Base-by-base conservation (phyloP, 257 asterid genomes). In the Solanum sejunctum region DNA sequence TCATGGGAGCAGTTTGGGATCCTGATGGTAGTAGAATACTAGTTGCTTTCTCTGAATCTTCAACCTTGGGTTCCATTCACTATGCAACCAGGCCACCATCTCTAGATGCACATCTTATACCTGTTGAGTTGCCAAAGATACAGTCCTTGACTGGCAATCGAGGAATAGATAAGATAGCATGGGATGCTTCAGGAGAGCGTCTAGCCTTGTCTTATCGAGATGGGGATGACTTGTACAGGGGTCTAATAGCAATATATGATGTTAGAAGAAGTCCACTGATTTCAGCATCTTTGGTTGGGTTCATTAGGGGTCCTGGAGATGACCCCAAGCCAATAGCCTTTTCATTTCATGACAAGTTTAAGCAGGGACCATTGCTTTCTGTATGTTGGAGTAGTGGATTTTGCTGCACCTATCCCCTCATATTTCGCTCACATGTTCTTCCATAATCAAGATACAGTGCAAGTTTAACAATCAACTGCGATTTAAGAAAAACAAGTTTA, bases 1-100 rank as follows among this genome's bases (percentile, higher is more conserved):
- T 97, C 90, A 95, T 98, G 94, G 97, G 99, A 89, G 99, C 98
- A 87, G 90, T 93, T 21, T 96, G 99, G 99, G 98, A 96, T 90
- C 98, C 98, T 70, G 94, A 93, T 89, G 98, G 98, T 52, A 95
- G 93, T 73, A 97, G 92, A 97, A 89, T 95, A 86, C 94, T 93
- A 84, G 88, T 93, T 81, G 90, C 95, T 17, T 92, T 93, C 85
- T 90, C 93, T 54, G 93, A 92, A 85, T 94, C 94, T 69, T 89
- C 98, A 81, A 87, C 95, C 57, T 92, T 95, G 90, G 97, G 96
- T 83, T 95, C 98, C 81, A 88, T 97, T 88, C 98, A 97, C 92
- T 97, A 95, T 90, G 91, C 98, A 85, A 91, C 98, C 71, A 93
- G 92, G 88, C 97, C 99, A 86, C 98, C 99, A 67, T 94, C 98